These are phyloP conservation scores for Colletotrichum gloeosporioides DNA, from an alignment of 2,329 filamentous ascomycete genomes.

Conservation along the genomic window DNA sequence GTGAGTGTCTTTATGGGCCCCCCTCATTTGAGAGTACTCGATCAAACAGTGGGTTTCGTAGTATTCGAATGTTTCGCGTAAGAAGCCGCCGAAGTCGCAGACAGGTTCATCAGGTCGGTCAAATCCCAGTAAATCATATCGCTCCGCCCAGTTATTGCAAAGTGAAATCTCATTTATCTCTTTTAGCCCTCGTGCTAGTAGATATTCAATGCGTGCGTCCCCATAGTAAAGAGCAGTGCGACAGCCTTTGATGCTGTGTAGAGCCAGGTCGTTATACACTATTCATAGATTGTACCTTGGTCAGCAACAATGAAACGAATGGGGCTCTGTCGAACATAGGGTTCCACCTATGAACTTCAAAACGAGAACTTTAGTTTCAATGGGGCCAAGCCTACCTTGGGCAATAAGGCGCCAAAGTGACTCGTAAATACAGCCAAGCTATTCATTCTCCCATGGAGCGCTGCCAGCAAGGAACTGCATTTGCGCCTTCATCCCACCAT, in stretches of 20 bases:
- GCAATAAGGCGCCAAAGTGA: neutral
- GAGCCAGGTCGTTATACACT: neutral
- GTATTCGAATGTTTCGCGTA: neutral
- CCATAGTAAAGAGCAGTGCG: neutral
- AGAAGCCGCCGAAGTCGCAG: neutral
- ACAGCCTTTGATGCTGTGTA: neutral
- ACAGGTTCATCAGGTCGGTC: neutral
- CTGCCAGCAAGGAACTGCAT: neutral
- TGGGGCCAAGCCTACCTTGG: neutral
- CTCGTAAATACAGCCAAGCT: neutral
- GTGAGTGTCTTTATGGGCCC: neutral
- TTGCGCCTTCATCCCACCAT: neutral
- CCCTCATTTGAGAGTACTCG: neutral
- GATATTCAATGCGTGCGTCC: neutral
- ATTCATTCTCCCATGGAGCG: neutral
- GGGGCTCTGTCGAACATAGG: neutral
- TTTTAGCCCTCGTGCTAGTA: neutral
- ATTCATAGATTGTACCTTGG: neutral
- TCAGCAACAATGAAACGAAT: neutral
- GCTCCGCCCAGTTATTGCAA: neutral
- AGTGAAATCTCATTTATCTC: neutral
- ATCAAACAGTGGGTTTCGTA: neutral
- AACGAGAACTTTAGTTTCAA: neutral
- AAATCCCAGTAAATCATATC: neutral
- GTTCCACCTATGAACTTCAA: neutral